Base-by-base conservation (phyloP, 2,329 filamentous ascomycete species). In the Fusarium sp. region DNA sequence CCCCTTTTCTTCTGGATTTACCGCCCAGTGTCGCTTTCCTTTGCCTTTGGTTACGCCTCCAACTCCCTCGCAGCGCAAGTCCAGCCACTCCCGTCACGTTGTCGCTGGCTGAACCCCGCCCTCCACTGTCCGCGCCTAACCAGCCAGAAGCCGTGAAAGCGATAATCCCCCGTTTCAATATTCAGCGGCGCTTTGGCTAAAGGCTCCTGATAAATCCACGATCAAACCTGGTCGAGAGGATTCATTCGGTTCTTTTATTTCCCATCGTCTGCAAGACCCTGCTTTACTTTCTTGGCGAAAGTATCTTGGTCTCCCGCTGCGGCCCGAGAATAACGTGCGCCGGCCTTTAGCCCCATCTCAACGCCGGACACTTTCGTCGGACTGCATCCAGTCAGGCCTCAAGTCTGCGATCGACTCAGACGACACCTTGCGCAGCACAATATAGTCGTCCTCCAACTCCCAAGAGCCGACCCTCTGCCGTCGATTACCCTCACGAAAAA, bases 61-160 rank as follows among this genome's bases (percentile, higher is more conserved):
- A 62, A 50, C 53, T 70, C 50, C 38, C 62, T 58, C 66, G 15
- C 38, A 60, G 61, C 66, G 70, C 55, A 60, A 62, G 65, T 71
- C 59, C 67, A 74, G 71, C 73, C 73, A 75, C 69, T 75, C 73
- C 66, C 60, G 66, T 75, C 73, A 74, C 73, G 73, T 75, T 75
- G 73, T 75, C 61, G 59, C 54, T 50, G 49, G 53, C 54, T 56
- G 69, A 69, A 75, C 73, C 73, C 73, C 73, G 73, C 73, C 71
- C 65, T 73, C 59, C 62, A 65, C 69, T 49, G 64, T 70, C 70
- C 62, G 62, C 72, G 72, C 73, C 69, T 71, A 75, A 75, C 69
- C 72, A 73, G 73, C 71, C 72, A 71, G 55, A 62, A 71, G 60
- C 60, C 51, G 70, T 73, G 66, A 72, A 69, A 72, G 70, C 57